Conservation (phyloP, 257 asterid species). For the Echium plantagineum region DNA sequence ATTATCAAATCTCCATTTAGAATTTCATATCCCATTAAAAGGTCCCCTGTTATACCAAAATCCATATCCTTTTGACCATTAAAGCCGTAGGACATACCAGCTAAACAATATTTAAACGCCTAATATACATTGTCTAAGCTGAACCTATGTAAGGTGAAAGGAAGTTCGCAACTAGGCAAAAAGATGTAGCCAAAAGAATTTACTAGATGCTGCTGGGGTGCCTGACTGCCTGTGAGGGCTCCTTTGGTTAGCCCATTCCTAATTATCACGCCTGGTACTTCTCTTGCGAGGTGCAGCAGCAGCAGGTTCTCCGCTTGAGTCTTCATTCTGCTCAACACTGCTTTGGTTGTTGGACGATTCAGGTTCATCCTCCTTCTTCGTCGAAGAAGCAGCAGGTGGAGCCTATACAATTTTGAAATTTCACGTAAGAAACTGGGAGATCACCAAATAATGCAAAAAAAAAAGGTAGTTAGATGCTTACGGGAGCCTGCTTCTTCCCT, state of each 20-base stretch:
- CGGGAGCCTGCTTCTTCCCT: conserved; percentile 71
- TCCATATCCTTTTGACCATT: neutral
- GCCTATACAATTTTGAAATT: conserved; percentile 27
- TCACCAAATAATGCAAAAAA: neutral
- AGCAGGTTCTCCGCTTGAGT: conserved; percentile 23
- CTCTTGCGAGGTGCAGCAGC: conserved; percentile 53
- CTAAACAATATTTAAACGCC: conserved; percentile 2
- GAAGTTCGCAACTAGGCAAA: conserved; percentile 2
- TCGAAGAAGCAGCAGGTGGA: conserved; percentile 20
- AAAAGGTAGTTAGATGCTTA: conserved; percentile 15
- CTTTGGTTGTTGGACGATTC: conserved; percentile 46
- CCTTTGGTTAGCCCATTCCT: neutral
- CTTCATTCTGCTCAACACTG: conserved; percentile 52
- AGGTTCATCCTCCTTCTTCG: conserved; percentile 37
- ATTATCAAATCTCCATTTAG: no score
- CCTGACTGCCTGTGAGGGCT: neutral
- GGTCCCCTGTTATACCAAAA: neutral
- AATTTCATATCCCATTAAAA: neutral
- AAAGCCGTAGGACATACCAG: conserved; percentile 2
- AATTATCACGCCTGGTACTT: conserved; percentile 54
- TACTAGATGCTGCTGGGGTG: neutral
- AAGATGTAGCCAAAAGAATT: conserved; percentile 11
- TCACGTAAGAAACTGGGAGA: neutral
- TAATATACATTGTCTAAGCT: conserved; percentile 16
- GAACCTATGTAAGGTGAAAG: neutral